Evolutionary conservation across 2,329 filamentous ascomycete genomes (phyloP), one percentile per base, ranked within the genome.

Genomic region (Pseudogymnoascus sp.): DNA sequence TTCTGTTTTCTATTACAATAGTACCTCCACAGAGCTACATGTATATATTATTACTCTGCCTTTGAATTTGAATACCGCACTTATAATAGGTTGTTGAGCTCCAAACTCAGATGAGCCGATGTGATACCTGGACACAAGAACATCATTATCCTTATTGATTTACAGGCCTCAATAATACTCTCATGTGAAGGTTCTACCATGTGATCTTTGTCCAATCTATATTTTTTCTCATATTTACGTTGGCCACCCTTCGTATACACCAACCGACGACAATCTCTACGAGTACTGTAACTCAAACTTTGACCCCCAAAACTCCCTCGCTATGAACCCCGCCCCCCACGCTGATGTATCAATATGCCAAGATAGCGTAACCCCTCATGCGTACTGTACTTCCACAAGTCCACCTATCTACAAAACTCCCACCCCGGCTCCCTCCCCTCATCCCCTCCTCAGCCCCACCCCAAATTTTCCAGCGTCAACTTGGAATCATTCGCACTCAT

Each of bases 391-490:
- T 43, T 23, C 39, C 39, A 43, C 39, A 43, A 21, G 16, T 43
- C 39, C 39, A 1, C 39, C 16, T 43, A 43, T 43, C 39, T 43
- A 43, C 39, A 43, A 43, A 43, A 43, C 39, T 43, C 39, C 39
- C 11, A 23, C 38, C 19, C 38, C n/a, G 6, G 6, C n/a, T n/a
- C 1, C 1, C 7, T 19, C 38, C 1, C n/a, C n/a, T 19, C n/a
- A n/a, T n/a, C 38, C 5, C 16, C 41, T 26, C 21, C 41, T 45
- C 41, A 45, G 11, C 19, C 41, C 63, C 63, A 87, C 4, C 84
- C 84, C 49, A 88, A 73, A 71, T 81, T 80, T 68, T 86, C 83
- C 64, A 88, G 73, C 31, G 81, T 80, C 16, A 72, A 77, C 67
- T 79, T 79, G 10, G 82, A 80, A 68, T 88, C 86, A 14, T 76